Base-by-base conservation (phyloP, 2,329 filamentous ascomycete genomes). In the Neofusicoccum ribis region DNA sequence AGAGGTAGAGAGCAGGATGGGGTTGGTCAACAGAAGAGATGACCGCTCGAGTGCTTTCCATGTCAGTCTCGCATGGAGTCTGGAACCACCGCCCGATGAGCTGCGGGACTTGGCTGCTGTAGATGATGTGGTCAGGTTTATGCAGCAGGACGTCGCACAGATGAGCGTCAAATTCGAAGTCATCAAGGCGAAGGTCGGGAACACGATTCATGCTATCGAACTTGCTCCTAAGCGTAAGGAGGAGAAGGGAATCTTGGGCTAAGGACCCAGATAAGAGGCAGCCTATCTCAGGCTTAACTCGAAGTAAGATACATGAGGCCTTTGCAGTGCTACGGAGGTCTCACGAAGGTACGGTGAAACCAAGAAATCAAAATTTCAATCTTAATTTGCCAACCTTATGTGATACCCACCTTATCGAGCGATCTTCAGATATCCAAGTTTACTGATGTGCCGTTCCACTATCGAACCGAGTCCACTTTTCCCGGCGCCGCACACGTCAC, bases 61-160 rank as follows among this genome's bases (percentile, higher is more conserved):
- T 77, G 81, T 98, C 66, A 97, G 93, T 51, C 87, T 99, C 64
- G 95, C 90, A 0, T 98, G 94, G 95, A 90, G 74, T 50, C 68
- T 79, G 27, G 62, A 68, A 34, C 23, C 39, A 15, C 50, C 64
- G 14, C 47, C 60, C 1, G 34, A 37, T 31, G 50, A 65, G 39
- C 36, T 44, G n/a, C 65, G 17, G 37, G 47, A 37, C 72, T 36
- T 47, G 23, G 34, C 36, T 12, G 41, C 58, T 15, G 66, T 60
- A 23, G 50, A 64, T 20, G 37, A 56, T 9, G 44, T 52, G 15
- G 37, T 14, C 12, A 17, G 37, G 5, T 23, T 46, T 17, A 63
- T 74, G 15, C 64, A 66, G 49, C 66, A 68, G 41, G 65, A 68
- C 11, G 49, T 76, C 37, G 44, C 60, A 43, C 59, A 68, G 7